phyloP scores from a whole-genome alignment of 129 eudicot species.

The Dittrichia graveolens region DNA sequence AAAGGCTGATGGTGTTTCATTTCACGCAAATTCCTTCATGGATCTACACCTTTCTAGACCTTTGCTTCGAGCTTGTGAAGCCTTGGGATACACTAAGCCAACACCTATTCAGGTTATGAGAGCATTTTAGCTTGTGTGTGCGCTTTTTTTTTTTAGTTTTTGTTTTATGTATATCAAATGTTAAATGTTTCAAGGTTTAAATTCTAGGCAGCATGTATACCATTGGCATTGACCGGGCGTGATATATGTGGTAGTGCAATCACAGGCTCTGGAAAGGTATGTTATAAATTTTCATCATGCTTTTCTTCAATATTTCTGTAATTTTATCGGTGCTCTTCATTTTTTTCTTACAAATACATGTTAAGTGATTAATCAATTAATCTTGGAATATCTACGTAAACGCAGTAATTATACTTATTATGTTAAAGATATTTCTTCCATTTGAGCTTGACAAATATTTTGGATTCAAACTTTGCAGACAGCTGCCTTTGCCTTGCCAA shows the following conservation, averaged over 20 bases:
- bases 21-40: slow-evolving; percentile 80
- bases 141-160: slow-evolving; percentile 7
- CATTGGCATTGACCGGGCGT: slow-evolving; percentile 86
- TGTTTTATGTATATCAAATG: not conserved
- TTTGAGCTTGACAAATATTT: slow-evolving; percentile 2
- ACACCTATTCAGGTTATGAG: slow-evolving; percentile 89
- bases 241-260: slow-evolving; percentile 97
- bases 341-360: not conserved
- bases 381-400: not conserved
- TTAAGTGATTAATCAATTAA: not conserved
- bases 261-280: slow-evolving; percentile 98
- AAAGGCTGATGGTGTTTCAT: slow-evolving; percentile 69
- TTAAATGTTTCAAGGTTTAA: slow-evolving; percentile 1
- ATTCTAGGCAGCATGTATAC: slow-evolving; percentile 94
- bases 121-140: not conserved
- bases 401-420: not conserved
- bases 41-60: slow-evolving; percentile 90
- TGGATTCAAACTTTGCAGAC: slow-evolving; percentile 54
- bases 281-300: not conserved
- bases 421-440: not conserved
- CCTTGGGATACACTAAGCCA: slow-evolving; percentile 81
- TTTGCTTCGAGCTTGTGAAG: slow-evolving; percentile 90
- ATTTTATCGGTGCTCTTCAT: not conserved
- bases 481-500: slow-evolving; percentile 95
- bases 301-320: no score